Evolutionary conservation across 1,139 yeast genomes (phyloP), one percentile per base, ranked within the genome.

Genomic region (Candida sojae): DNA sequence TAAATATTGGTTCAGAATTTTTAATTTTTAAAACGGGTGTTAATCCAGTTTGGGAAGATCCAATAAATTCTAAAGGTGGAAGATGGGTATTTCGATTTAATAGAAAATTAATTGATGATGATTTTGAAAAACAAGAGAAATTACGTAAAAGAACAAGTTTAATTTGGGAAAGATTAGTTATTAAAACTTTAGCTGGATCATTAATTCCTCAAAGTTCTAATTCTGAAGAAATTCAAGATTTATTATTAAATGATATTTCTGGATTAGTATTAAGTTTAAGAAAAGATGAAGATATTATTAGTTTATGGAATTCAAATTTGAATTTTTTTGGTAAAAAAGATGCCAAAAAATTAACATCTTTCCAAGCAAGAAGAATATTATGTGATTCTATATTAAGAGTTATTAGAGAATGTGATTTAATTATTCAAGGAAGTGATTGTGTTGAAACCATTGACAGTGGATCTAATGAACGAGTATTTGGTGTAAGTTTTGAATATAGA

Each of bases 41-140:
- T 40, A 80, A 79, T 57, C 90, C 90, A 17, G 81, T 83, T 49
- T 84, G 89, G 88, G 89, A 84, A 61, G 89, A 84, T 59, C 86
- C 88, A 2, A 70, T 75, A 48, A 84, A 84, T 59, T 66, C 76
- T 43, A 70, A 74, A 47, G 89, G 89, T 38, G 90, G 90, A 2
- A 73, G 87, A 57, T 84, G 88, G 88, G 78, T 80, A 34, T 77
- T 82, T 56, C 71, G 84, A 51, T 74, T 83, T 59, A 64, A 63
- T 53, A 68, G 77, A 49, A 63, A 74, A 38, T 46, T 53, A 5
- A 50, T 53, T 29, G 57, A 51, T 45, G 37, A 47, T 36, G 53
- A 50, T 8, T 13, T 29, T 3, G 31, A 37, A 12, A 46, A 47
- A 12, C 39, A 31, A 6, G 53, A 51, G 26, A 60, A 55, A 34